phyloP scores from a whole-genome alignment of 2,329 filamentous ascomycete species.

The Boeremia lycopersici region DNA sequence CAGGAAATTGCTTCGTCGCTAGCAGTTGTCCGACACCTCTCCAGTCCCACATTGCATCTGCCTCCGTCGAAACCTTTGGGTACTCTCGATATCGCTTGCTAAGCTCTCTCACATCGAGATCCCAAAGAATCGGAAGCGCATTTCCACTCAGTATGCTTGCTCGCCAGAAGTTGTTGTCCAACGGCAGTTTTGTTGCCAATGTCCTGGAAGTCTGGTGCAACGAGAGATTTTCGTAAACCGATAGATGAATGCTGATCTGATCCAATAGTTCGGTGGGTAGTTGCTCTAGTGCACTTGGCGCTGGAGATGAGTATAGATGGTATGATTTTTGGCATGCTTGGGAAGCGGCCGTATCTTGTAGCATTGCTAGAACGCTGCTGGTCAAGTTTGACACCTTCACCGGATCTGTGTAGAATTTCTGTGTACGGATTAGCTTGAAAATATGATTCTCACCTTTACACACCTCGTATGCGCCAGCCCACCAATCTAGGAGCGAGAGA shows the following conservation, averaged over 20 bases:
- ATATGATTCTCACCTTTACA: background rate
- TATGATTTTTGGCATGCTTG: background rate
- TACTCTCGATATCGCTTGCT: slow-evolving; percentile 3
- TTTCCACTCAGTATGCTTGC: slow-evolving; percentile 26
- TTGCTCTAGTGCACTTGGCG: background rate
- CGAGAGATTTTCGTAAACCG: slow-evolving; percentile 20
- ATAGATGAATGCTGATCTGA: slow-evolving; percentile 17
- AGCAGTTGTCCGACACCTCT: slow-evolving; percentile 22
- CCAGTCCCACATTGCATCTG: slow-evolving; percentile 24
- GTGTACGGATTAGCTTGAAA: background rate
- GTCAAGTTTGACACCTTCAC: slow-evolving; percentile 16
- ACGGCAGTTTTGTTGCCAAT: slow-evolving; percentile 23
- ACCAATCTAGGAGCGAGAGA: slow-evolving; percentile 31
- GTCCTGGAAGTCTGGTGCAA: slow-evolving; percentile 28
- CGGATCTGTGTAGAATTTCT: slow-evolving; percentile 37
- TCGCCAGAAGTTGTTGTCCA: slow-evolving; percentile 37
- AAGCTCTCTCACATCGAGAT: slow-evolving; percentile 24
- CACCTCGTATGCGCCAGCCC: slow-evolving; percentile 34
- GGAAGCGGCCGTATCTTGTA: slow-evolving; percentile 15
- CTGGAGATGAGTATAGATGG: background rate
- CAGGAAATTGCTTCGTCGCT: slow-evolving; percentile 20
- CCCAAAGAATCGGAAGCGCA: slow-evolving; percentile 33
- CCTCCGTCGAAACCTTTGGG: background rate
- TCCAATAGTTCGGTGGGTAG: slow-evolving; percentile 9
- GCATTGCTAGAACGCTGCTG: slow-evolving; percentile 16